These are phyloP conservation scores for Colletotrichum nymphaeae DNA, from an alignment of 2,329 filamentous ascomycete species.

Conservation along the genomic window DNA sequence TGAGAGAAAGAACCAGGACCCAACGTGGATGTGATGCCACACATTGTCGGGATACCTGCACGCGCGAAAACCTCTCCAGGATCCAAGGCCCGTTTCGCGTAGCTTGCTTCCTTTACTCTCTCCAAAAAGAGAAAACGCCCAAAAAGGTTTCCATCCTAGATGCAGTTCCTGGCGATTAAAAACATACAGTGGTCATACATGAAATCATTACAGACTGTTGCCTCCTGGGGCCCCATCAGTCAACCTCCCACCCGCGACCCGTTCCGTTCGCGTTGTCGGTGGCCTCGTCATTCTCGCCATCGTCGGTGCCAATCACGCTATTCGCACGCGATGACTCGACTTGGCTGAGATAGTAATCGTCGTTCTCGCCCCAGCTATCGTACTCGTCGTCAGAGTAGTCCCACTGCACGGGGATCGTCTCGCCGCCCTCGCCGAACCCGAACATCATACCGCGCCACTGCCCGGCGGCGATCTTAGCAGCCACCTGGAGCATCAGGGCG, in stretches of 20 bases:
- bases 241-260: conserved; percentile 35
- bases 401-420: conserved; percentile 69
- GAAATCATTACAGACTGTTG: conserved; percentile 22
- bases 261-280: conserved; percentile 28
- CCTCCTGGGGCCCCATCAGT: conserved; percentile 24
- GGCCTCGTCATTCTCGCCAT: conserved; percentile 33
- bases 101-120: conserved; percentile 2
- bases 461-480: conserved; percentile 76
- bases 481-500: conserved; percentile 82
- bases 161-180: conserved; percentile 15
- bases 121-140: conserved; percentile 12
- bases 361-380: conserved; percentile 68
- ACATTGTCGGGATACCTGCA: background rate
- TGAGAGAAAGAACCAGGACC: conserved; percentile 1
- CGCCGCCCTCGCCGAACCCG: conserved; percentile 64
- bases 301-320: conserved; percentile 23
- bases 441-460: conserved; percentile 72
- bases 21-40: background rate
- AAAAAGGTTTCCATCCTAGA: conserved; percentile 21
- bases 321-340: conserved; percentile 45
- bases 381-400: conserved; percentile 69
- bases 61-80: background rate
- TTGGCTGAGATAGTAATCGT: conserved; percentile 53
- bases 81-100: conserved; percentile 14
- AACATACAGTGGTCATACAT: conserved; percentile 35